These are phyloP conservation scores for Yamadazyma takamatsuzukensis DNA, from an alignment of 805 yeast species.

Conservation along the genomic window DNA sequence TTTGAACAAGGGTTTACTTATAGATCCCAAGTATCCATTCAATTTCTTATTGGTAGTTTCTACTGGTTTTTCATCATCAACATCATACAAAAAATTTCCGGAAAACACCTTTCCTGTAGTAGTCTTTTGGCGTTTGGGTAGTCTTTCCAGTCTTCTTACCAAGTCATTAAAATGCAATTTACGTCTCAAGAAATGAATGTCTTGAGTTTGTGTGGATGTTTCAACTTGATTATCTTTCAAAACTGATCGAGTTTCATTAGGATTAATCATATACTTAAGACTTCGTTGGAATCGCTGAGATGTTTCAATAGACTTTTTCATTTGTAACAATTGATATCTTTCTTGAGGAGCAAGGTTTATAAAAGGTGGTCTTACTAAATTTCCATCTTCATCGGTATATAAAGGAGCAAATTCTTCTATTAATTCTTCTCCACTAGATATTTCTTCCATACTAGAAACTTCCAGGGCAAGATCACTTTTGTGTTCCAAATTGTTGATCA, in stretches of 20 bases:
- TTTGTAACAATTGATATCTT: conserved; percentile 37
- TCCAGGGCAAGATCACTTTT: neutral
- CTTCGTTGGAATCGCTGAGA: conserved; percentile 29
- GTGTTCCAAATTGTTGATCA: conserved; percentile 6
- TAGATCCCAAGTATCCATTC: conserved; percentile 32
- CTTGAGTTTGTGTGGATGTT: conserved; percentile 40
- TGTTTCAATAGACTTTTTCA: conserved; percentile 36
- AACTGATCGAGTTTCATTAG: conserved; percentile 31
- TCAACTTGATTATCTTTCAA: conserved; percentile 28
- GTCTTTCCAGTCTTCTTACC: conserved; percentile 15
- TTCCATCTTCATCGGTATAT: conserved; percentile 35
- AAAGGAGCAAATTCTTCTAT: conserved; percentile 26
- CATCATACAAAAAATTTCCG: conserved; percentile 37
- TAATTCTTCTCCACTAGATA: neutral
- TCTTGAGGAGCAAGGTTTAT: conserved; percentile 42
- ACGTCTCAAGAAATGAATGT: conserved; percentile 23
- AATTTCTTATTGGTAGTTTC: conserved; percentile 10
- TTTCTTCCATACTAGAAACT: neutral
- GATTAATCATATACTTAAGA: conserved; percentile 38
- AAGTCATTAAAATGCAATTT: conserved; percentile 23
- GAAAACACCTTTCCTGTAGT: conserved; percentile 24
- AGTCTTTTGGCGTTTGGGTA: too few species aligned
- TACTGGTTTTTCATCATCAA: conserved; percentile 10
- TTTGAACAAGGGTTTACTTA: conserved; percentile 30
- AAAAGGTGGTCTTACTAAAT: conserved; percentile 41